Percentiles rank a stretch among this genome's conserved stretches.
phyloP scores from a whole-genome alignment of 176 grass and related monocot species.

The Puya raimondii region DNA sequence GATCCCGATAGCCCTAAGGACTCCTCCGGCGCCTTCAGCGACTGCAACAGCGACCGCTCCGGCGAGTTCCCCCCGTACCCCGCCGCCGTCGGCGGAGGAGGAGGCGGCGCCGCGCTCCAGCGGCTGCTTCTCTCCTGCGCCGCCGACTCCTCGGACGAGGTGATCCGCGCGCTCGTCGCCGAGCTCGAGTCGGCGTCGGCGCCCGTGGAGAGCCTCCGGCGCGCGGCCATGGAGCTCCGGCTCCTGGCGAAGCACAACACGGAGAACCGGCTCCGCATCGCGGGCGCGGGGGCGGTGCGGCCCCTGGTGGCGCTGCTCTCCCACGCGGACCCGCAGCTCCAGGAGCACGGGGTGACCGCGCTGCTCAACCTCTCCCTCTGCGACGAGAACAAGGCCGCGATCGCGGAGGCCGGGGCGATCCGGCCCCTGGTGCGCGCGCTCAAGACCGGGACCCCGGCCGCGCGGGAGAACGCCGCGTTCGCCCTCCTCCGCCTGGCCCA shows the following conservation, averaged over 20 bases:
- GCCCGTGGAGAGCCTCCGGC: conserved; percentile 50
- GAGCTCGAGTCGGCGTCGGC: conserved; percentile 40
- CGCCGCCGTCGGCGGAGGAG: conserved; percentile 7
- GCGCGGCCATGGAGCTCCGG: conserved; percentile 58
- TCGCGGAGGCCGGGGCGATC: conserved; percentile 64
- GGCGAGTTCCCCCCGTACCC: conserved; percentile 39
- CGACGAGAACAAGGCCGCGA: conserved; percentile 67
- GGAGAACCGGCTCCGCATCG: conserved; percentile 88
- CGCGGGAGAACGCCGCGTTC: conserved; percentile 80
- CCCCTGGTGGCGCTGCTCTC: conserved; percentile 66
- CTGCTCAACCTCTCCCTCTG: conserved; percentile 89
- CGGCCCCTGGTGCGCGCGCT: conserved; percentile 56
- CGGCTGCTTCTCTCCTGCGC: conserved; percentile 52
- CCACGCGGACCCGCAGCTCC: conserved; percentile 62
- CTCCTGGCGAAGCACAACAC: conserved; percentile 80
- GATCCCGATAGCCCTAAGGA: conserved; percentile 48
- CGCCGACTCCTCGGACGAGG: conserved; percentile 53
- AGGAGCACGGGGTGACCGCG: conserved; percentile 81
- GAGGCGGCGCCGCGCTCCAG: conserved; percentile 29
- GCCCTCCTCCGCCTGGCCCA: conserved; percentile 56
- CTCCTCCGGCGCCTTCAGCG: conserved; percentile 75
- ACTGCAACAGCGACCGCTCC: conserved; percentile 54
- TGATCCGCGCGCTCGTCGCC: conserved; percentile 41
- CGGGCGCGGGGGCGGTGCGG: conserved; percentile 44
- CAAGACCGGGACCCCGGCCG: conserved; percentile 49